phyloP scores from a whole-genome alignment of 208 protist genomes.

The Crithidia expoeki region DNA sequence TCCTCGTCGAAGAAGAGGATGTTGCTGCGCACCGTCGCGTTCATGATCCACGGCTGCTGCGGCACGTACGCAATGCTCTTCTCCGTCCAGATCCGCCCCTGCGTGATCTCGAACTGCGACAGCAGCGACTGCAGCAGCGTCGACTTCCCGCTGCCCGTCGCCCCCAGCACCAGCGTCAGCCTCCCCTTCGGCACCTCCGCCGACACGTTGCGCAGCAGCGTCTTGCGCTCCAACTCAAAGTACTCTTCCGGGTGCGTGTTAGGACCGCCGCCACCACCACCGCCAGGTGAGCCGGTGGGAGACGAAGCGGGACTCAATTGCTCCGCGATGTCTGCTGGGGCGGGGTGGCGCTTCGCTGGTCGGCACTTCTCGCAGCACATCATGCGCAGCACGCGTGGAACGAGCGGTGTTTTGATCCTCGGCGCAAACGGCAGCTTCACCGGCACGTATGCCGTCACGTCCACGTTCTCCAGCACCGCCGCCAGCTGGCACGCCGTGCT shows the following conservation, averaged over 20 bases:
- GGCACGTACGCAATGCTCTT: conserved; percentile 72
- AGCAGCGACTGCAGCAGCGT: conserved; percentile 61
- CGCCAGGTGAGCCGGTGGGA: too few species aligned
- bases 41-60: too few species aligned
- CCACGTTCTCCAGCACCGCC: conserved; percentile 33
- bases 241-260: conserved; percentile 17
- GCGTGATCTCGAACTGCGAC: conserved; percentile 37
- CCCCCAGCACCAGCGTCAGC: conserved; percentile 61
- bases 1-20: conserved; percentile 89
- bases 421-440: conserved; percentile 32
- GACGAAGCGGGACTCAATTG: too few species aligned
- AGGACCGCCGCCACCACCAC: too few species aligned
- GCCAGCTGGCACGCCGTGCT: too few species aligned
- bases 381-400: conserved; percentile 15
- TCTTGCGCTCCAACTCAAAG: conserved; percentile 44
- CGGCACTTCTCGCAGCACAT: conserved; percentile 11
- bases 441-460: conserved; percentile 33
- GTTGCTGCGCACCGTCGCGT: too few species aligned
- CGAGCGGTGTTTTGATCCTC: conserved; percentile 17
- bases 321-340: too few species aligned
- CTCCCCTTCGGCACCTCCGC: conserved; percentile 32
- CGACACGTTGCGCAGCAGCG: conserved; percentile 47
- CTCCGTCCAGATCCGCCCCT: conserved; percentile 33
- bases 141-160: conserved; percentile 82
- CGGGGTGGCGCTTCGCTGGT: too few species aligned